Conservation (phyloP, 2,329 filamentous ascomycete species). For the Dothidotthia symphoricarpi region DNA sequence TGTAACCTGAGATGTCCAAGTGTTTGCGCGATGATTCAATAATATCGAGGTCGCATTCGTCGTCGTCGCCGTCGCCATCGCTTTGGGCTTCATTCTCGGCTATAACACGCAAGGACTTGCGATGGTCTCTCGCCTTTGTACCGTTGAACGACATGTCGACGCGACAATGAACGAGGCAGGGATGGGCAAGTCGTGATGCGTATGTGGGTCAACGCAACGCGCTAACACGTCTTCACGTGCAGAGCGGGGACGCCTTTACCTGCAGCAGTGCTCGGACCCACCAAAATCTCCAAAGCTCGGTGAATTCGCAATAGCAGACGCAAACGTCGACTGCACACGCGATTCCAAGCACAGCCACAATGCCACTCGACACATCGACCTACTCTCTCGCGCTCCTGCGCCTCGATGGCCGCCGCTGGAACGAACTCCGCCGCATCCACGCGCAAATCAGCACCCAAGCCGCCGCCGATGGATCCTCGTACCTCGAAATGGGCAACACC, state of each 20-base stretch:
- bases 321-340: neutral
- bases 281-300: conserved; percentile 7
- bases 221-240: conserved; percentile 32
- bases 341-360: conserved; percentile 40
- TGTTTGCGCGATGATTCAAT: conserved; percentile 35
- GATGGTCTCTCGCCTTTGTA: conserved; percentile 14
- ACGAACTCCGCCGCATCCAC: conserved; percentile 85
- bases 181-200: no score
- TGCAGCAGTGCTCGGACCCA: neutral
- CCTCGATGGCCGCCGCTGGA: conserved; percentile 81
- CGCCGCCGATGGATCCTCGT: conserved; percentile 86
- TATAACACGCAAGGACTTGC: conserved; percentile 22
- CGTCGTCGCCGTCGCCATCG: conserved; percentile 41
- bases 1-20: conserved; percentile 35
- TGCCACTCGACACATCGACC: conserved; percentile 93
- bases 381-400: conserved; percentile 77
- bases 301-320: no score
- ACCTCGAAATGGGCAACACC: conserved; percentile 96
- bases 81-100: conserved; percentile 28
- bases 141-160: conserved; percentile 17
- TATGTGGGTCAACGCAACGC: no score
- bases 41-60: conserved; percentile 46
- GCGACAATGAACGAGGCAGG: neutral
- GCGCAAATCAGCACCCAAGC: conserved; percentile 91
- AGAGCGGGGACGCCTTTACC: conserved; percentile 17